Conservation (phyloP, 2,329 filamentous ascomycete genomes). For the Xylaria sp. region DNA sequence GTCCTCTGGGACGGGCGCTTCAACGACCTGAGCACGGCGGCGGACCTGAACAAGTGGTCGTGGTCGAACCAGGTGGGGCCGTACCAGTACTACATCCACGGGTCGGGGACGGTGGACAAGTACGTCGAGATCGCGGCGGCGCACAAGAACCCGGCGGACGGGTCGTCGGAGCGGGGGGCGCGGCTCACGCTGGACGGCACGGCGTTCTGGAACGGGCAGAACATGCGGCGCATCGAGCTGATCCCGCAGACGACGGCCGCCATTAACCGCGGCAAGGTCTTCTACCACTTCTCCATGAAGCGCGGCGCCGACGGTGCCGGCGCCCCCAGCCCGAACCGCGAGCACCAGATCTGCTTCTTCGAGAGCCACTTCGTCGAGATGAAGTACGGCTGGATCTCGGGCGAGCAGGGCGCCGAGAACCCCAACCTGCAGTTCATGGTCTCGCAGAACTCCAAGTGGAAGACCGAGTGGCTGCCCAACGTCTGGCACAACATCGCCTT, state of each 20-base stretch:
- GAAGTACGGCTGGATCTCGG: conserved; percentile 67
- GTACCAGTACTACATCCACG: conserved; percentile 80
- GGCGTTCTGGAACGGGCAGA: conserved; percentile 72
- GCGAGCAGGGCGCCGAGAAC: conserved; percentile 49
- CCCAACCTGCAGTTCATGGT: conserved; percentile 68
- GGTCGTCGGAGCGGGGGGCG: conserved; percentile 63
- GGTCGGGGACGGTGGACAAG: conserved; percentile 53
- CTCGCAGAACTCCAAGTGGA: conserved; percentile 64
- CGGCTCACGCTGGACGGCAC: conserved; percentile 68
- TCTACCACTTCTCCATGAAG: conserved; percentile 73
- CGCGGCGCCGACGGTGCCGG: conserved; percentile 58
- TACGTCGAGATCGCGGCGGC: conserved; percentile 64
- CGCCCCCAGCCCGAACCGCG: conserved; percentile 61
- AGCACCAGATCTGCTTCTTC: conserved; percentile 68
- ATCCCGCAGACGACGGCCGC: conserved; percentile 72
- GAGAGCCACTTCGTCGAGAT: conserved; percentile 77
- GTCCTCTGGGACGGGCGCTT: conserved; percentile 65
- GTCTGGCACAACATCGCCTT: conserved; percentile 78
- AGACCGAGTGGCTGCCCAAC: conserved; percentile 60
- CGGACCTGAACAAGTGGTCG: conserved; percentile 61
- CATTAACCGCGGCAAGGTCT: conserved; percentile 67
- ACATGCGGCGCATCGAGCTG: conserved; percentile 73
- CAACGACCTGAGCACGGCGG: conserved; percentile 53
- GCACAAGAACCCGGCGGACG: conserved; percentile 69
- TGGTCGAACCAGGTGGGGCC: conserved; percentile 65